These are phyloP conservation scores for Suillus paluster DNA, from an alignment of 768 basidiomycete genomes.

Conservation along the genomic window DNA sequence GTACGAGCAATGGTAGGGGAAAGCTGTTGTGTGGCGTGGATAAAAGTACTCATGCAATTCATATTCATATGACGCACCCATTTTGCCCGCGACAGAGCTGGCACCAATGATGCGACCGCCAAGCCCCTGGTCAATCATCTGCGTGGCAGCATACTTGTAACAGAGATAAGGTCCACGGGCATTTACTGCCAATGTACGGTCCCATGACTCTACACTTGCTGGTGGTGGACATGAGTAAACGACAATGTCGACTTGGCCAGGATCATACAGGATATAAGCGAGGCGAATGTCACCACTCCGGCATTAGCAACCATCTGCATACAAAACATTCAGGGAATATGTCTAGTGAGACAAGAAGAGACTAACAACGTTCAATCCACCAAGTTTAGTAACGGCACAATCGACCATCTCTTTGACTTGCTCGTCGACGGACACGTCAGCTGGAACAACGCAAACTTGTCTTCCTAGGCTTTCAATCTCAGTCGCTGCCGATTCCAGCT, in stretches of 20 bases:
- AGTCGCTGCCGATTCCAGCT: conserved; percentile 13
- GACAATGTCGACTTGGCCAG: background rate
- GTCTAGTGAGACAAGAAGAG: background rate
- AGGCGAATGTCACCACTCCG: background rate
- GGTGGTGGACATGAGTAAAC: background rate
- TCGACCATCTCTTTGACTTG: conserved; percentile 19
- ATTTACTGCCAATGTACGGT: conserved; percentile 31
- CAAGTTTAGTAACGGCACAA: conserved; percentile 10
- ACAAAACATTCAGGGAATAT: background rate
- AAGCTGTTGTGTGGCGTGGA: background rate
- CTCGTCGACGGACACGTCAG: conserved; percentile 18
- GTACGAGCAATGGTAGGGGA: conserved; percentile 18
- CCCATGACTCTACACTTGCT: conserved; percentile 20
- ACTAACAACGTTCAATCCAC: conserved; percentile 20
- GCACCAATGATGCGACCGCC: conserved; percentile 19
- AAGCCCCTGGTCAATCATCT: conserved; percentile 26
- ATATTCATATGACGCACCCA: conserved; percentile 4
- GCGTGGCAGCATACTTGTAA: conserved; percentile 24
- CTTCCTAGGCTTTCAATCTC: conserved; percentile 17
- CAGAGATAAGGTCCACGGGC: conserved; percentile 27
- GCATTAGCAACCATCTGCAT: conserved; percentile 13
- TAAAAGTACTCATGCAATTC: background rate
- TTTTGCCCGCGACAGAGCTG: conserved; percentile 7
- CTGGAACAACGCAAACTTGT: background rate
- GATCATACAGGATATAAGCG: conserved; percentile 15